Evolutionary conservation across 257 asterid species (phyloP).

Genomic region (Nicotiana tabacum): DNA sequence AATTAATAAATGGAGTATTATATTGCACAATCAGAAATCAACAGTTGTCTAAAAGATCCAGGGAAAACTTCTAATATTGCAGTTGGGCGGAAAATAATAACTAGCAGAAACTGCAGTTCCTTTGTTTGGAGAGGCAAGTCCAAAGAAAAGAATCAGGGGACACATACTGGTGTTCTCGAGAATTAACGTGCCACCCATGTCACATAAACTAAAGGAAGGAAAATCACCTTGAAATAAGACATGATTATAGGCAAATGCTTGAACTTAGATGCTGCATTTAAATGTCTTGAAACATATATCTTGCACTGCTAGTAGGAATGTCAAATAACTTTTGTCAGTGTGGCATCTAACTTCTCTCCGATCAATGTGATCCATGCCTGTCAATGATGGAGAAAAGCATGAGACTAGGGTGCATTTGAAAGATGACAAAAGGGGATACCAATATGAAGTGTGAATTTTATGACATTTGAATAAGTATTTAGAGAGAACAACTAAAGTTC

Average conservation of each 20-base stretch:
- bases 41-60: too few relatives aligned
- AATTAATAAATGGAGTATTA: not conserved
- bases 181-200: not conserved
- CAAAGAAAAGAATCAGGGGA: not conserved
- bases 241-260: not conserved
- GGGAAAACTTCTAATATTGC: not conserved
- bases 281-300: not conserved
- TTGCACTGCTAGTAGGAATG: constrained; percentile 8
- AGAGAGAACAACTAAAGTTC: not conserved
- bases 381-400: constrained; percentile 14
- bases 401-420: not conserved
- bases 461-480: not conserved
- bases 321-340: constrained; percentile 49
- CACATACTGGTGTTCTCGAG: not conserved
- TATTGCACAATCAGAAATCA: too few relatives aligned
- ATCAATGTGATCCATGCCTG: constrained; percentile 91
- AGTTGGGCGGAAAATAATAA: not conserved
- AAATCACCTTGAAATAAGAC: not conserved
- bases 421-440: not conserved
- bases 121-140: not conserved
- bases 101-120: not conserved
- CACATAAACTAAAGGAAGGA: not conserved
- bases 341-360: constrained; percentile 80
- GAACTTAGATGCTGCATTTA: not conserved
- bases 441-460: not conserved